phyloP scores from a whole-genome alignment of 768 basidiomycete species.

The Pisolithus orientalis region DNA sequence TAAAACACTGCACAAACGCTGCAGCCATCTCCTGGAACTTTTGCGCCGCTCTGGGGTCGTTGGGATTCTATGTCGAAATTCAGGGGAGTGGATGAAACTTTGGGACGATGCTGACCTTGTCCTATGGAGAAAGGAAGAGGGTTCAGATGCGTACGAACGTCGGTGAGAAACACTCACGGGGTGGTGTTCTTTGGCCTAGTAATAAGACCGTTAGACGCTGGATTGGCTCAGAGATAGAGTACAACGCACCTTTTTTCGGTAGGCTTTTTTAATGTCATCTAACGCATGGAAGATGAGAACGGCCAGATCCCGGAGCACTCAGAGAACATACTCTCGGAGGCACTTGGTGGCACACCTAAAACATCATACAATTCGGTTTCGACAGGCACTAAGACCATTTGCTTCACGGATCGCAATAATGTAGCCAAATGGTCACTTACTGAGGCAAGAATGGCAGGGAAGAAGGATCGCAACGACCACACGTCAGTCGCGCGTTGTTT shows the following conservation, averaged over 20 bases:
- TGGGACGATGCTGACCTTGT: constrained; percentile 46
- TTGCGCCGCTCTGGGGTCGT: constrained; percentile 75
- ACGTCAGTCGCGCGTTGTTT: constrained; percentile 19
- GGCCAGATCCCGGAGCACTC: background rate
- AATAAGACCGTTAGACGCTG: constrained; percentile 11
- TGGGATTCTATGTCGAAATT: constrained; percentile 58
- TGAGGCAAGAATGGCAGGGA: constrained; percentile 12
- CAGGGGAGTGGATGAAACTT: background rate
- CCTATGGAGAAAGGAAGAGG: constrained; percentile 35
- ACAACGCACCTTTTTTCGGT: constrained; percentile 75
- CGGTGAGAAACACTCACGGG: constrained; percentile 47
- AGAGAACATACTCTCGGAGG: constrained; percentile 56
- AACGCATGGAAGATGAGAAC: constrained; percentile 8
- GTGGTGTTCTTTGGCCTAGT: constrained; percentile 80
- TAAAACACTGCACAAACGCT: constrained; percentile 49
- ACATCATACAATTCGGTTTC: constrained; percentile 86
- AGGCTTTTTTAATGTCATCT: constrained; percentile 93
- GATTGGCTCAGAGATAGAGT: background rate
- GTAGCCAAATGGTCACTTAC: constrained; percentile 16
- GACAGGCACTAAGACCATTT: constrained; percentile 49
- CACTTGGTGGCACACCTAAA: constrained; percentile 64
- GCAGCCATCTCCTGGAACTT: constrained; percentile 88
- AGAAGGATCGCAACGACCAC: background rate
- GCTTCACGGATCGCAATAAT: background rate
- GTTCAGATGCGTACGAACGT: constrained; percentile 2